Evolutionary conservation across 371 early-diverging fungal genomes (phyloP).

Genomic region (Scutellospora calospora): DNA sequence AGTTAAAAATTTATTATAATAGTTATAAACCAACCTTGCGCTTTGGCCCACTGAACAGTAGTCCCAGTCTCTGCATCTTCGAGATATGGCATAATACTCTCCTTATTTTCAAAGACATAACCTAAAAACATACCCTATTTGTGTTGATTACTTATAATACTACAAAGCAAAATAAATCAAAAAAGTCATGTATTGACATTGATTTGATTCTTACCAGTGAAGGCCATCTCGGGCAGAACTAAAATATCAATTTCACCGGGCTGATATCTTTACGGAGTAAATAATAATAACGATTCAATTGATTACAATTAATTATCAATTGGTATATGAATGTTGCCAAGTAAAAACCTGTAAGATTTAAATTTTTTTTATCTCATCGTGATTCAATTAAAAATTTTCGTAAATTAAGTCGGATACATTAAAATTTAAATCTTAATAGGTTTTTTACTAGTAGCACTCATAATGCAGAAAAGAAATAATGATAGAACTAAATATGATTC

Average conservation of each 20-base stretch:
- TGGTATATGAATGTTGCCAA: too few species aligned
- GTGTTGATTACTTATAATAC: too few species aligned
- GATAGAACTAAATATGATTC: constrained; percentile 15
- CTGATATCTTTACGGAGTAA: too few species aligned
- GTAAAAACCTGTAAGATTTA: too few species aligned
- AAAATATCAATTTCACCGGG: constrained; percentile 71
- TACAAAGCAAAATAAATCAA: not conserved
- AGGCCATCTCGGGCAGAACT: constrained; percentile 82
- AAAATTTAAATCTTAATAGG: too few species aligned
- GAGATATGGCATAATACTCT: constrained; percentile 64
- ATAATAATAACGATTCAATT: not conserved
- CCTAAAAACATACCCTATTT: constrained; percentile 58
- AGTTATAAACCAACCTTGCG: constrained; percentile 60
- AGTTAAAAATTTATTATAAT: too few species aligned
- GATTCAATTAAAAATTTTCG: not conserved
- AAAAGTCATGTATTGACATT: too few species aligned
- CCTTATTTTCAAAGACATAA: constrained; percentile 65
- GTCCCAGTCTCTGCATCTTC: constrained; percentile 67
- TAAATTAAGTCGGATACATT: not conserved
- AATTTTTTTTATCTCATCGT: too few species aligned
- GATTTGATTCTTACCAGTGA: constrained; percentile 60
- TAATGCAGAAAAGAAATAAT: not conserved
- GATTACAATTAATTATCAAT: too few species aligned
- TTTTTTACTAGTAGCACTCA: too few species aligned
- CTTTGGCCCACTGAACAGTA: constrained; percentile 71